phyloP scores from a whole-genome alignment of 202 grass and related monocot species.

The Musa balbisiana region DNA sequence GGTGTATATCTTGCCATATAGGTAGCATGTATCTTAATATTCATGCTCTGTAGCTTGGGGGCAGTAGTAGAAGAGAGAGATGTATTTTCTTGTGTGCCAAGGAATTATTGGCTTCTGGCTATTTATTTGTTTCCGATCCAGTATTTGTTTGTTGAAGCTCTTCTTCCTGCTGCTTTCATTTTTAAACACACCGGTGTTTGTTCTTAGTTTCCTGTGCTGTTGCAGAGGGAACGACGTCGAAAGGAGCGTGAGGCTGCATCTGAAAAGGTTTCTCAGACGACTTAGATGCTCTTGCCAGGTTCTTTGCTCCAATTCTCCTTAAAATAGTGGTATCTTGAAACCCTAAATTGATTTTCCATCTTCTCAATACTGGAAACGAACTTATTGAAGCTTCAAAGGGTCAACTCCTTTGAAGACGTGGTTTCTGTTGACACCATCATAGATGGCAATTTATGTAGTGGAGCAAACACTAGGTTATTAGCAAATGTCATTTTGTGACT shows the following conservation, averaged over 20 bases:
- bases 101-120: no score
- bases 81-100: no score
- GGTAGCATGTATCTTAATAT: no score
- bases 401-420: background rate
- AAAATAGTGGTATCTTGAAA: no score
- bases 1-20: no score
- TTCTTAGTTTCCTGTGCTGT: background rate
- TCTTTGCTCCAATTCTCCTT: no score
- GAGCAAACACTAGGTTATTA: no score
- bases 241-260: conserved; percentile 34
- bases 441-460: no score
- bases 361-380: background rate
- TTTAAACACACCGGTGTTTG: background rate
- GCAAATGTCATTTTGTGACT: no score
- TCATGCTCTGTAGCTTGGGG: no score
- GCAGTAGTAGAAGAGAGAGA: no score
- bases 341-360: background rate
- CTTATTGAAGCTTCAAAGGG: background rate
- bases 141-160: background rate
- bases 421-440: background rate
- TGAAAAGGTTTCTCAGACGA: conserved; percentile 18
- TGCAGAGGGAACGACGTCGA: conserved; percentile 37
- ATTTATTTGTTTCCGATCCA: no score
- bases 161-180: background rate
- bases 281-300: background rate